phyloP scores from a whole-genome alignment of 75 land plant species.

The Pinus albicaulis region DNA sequence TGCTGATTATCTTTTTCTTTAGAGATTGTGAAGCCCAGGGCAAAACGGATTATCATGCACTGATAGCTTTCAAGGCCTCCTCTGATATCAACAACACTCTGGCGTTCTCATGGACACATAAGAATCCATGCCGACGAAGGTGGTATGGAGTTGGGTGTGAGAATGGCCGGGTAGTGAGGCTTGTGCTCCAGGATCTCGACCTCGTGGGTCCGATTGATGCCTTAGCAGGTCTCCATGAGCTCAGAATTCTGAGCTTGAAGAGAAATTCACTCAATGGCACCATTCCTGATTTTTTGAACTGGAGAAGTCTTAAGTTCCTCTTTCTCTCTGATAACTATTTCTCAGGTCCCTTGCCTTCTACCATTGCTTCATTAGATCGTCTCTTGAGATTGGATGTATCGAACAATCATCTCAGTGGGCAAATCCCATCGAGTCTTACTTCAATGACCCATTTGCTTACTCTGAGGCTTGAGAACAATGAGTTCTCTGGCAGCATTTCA shows the following conservation, averaged over 20 bases:
- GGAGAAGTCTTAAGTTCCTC: constrained; percentile 19
- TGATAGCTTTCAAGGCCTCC: constrained; percentile 11
- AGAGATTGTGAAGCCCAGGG: not conserved
- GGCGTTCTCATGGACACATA: not conserved
- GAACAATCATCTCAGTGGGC: constrained; percentile 26
- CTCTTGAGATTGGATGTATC: constrained; percentile 30
- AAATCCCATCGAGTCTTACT: constrained; percentile 17
- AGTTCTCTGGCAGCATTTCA: constrained; percentile 23
- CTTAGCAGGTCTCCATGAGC: constrained; percentile 42
- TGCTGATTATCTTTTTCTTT: too few relatives aligned
- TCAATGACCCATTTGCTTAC: constrained; percentile 14
- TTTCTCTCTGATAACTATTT: constrained; percentile 27
- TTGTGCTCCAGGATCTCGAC: constrained; percentile 24
- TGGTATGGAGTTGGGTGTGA: constrained; percentile 62
- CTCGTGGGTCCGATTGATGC: constrained; percentile 37
- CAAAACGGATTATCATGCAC: not conserved
- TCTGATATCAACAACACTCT: not conserved
- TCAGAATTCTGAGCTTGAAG: constrained; percentile 21
- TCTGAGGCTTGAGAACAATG: constrained; percentile 13
- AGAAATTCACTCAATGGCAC: constrained; percentile 16
- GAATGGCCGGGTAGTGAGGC: constrained; percentile 24
- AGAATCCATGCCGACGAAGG: constrained; percentile 6
- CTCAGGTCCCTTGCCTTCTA: constrained; percentile 26
- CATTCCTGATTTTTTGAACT: constrained; percentile 11
- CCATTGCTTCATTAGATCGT: constrained; percentile 10